Percentiles rank a stretch among this genome's conserved stretches.
Evolutionary conservation across 2,329 filamentous ascomycete genomes (phyloP).

Genomic region (Amphichorda felina): DNA sequence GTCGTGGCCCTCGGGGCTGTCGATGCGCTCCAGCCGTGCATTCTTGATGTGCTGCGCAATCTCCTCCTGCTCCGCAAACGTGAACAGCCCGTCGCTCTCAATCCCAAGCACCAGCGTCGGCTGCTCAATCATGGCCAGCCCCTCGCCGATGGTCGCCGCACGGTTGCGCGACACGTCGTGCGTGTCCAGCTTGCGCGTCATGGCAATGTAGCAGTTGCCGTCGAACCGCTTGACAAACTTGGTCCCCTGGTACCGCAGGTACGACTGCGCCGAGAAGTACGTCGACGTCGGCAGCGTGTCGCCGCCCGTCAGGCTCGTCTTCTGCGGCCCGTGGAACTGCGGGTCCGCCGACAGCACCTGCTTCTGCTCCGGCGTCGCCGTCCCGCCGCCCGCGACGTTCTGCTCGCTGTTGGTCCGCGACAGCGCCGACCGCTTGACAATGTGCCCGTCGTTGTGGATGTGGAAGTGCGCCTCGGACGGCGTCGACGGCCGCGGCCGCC

Average conservation of each 20-base stretch:
- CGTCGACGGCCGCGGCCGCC: constrained; percentile 44
- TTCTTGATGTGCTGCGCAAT: constrained; percentile 71
- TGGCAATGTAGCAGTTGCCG: constrained; percentile 97
- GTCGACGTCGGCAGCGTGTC: constrained; percentile 50
- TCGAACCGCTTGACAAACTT: constrained; percentile 98
- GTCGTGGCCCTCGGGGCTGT: constrained; percentile 91
- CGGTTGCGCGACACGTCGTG: constrained; percentile 85
- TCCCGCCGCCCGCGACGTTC: constrained; percentile 13
- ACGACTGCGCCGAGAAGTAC: constrained; percentile 98
- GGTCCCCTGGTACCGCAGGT: constrained; percentile 87
- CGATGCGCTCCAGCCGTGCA: constrained; percentile 71
- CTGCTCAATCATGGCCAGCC: constrained; percentile 73
- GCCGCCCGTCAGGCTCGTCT: constrained; percentile 35
- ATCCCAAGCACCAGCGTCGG: constrained; percentile 88
- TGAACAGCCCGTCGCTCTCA: constrained; percentile 91
- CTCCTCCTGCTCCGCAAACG: constrained; percentile 92
- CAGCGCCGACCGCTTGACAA: constrained; percentile 38
- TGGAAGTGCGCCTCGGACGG: constrained; percentile 64
- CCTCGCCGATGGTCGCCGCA: constrained; percentile 54
- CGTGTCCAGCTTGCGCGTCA: constrained; percentile 94
- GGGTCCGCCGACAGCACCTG: constrained; percentile 31
- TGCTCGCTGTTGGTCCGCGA: constrained; percentile 34
- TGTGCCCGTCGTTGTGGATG: constrained; percentile 75
- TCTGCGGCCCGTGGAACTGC: constrained; percentile 51
- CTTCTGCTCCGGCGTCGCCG: constrained; percentile 8